Evolutionary conservation across 2,329 filamentous ascomycete genomes (phyloP), one percentile per base, ranked within the genome.

Genomic region (Alternaria tenuissima): DNA sequence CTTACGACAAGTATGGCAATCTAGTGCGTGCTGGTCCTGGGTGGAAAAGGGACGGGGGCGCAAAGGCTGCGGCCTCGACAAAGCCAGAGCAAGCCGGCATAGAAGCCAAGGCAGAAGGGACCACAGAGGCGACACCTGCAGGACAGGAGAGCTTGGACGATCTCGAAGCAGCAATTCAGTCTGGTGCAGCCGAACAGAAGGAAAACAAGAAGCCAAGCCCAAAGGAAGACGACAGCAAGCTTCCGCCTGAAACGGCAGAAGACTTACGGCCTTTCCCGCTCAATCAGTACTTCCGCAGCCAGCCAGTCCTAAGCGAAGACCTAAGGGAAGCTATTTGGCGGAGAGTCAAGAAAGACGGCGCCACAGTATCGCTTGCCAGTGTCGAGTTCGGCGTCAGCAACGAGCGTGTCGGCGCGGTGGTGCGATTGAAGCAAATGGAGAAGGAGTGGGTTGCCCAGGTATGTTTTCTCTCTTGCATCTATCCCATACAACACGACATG

Each of bases 371-470:
- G 72, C 86, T 86, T 43, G 91, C 96, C 20, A 94, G 92, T 73
- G 90, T 90, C 1, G 86, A 92, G 72, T 86, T 91, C 69, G 87
- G 89, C 28, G 87, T 97, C 24, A 93, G 95, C 72, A 90, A 96
- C 79, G 87, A 91, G 73, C 86, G 94, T 70, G 91, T 97, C 18
- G 93, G 89, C 28, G 94, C 94, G 22, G 91, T 96, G 20, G 90
- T 96, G 60, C 84, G 94, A 71, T 82, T 97, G 72, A 94, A 94
- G 82, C 88, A 93, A 78, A 84, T 97, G 66, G 93, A 97, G 82
- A 93, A 90, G 81, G 83, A 89, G 67, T 93, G 90, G 92, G 77
- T 85, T 64, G 78, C 83, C 70, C 84, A 94, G 84, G 94, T 97
- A 86, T 85, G 92, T 82, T 47, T 14, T 52, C 39, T 39, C 57